phyloP scores from a whole-genome alignment of 2,329 filamentous ascomycete genomes.

The Fusarium sp. region DNA sequence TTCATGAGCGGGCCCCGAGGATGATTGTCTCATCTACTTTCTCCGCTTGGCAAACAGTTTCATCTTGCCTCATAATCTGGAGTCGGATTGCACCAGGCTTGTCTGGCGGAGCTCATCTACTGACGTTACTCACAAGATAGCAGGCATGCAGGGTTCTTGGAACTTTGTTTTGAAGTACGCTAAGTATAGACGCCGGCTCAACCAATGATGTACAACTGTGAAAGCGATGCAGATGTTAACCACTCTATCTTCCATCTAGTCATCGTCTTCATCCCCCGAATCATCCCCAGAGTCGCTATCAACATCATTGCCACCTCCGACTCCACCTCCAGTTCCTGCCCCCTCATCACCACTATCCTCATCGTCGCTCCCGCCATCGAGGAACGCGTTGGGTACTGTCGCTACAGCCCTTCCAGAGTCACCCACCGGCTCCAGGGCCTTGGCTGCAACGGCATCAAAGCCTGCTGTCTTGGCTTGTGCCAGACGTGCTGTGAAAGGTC shows the following conservation, averaged over 20 bases:
- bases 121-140: too few species aligned
- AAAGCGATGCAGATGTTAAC: neutral
- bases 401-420: slow-evolving; percentile 1
- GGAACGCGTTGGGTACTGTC: neutral
- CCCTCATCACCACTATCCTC: neutral
- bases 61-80: too few species aligned
- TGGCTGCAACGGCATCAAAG: neutral
- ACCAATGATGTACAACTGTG: neutral
- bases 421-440: neutral
- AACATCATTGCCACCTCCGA: neutral
- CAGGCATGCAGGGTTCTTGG: too few species aligned
- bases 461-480: neutral
- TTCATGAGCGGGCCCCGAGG: too few species aligned
- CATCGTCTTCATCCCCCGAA: neutral
- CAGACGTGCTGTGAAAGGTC: neutral
- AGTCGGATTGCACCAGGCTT: too few species aligned
- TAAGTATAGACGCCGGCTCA: rapidly evolving
- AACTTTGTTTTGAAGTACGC: neutral
- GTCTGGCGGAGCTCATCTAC: too few species aligned
- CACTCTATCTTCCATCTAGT: rapidly evolving
- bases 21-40: too few species aligned
- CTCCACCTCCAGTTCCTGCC: neutral
- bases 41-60: too few species aligned
- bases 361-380: neutral
- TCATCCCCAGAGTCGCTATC: neutral